Base-by-base conservation (phyloP, 495 filamentous ascomycete species). In the Neurospora sp. region DNA sequence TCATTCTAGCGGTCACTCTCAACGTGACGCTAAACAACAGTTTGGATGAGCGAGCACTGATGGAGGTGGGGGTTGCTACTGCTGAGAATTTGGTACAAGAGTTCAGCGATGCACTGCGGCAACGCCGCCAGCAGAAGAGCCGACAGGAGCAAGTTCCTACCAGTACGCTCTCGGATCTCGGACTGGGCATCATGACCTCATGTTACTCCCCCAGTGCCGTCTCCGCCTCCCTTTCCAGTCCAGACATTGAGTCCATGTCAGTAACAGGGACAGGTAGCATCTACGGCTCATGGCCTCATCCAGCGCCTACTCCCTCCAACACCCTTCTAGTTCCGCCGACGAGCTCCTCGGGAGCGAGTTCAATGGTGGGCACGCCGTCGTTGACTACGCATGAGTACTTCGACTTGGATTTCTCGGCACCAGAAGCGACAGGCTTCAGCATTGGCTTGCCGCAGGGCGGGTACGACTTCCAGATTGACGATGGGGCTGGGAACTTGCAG, bases 31-130 rank as follows among this genome's bases (percentile, higher is more conserved):
- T 39, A 8, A 39, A 48, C 18, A 10, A 23, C 1, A 54, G 12
- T 0, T 59, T 42, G 14, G 41, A 41, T 20, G 23, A 39, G 11
- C n/a, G 71, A 18, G 69, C 20, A 23, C 14, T 76, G 9, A 20
- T 77, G 12, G 74, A 66, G 0, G 46, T 59, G n/a, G 76, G 75
- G 0, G 77, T 74, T 0, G 59, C 31, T 8, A 69, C 76, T 0
- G 76, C 75, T 18, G 75, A 75, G 59, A n/a, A 2, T 1, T 23
- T 72, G 4, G 71, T 75, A 18, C 71, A 23, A 0, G 70, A 71
- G n/a, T 48, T 31, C n/a, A n/a, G n/a, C n/a, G n/a, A n/a, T n/a
- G n/a, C n/a, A n/a, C n/a, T n/a, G n/a, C n/a, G n/a, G n/a, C n/a
- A n/a, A n/a, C n/a, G n/a, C n/a, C n/a, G n/a, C n/a, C n/a, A n/a